Base-by-base conservation (phyloP, 768 basidiomycete species). In the Tubosaeta sp. region DNA sequence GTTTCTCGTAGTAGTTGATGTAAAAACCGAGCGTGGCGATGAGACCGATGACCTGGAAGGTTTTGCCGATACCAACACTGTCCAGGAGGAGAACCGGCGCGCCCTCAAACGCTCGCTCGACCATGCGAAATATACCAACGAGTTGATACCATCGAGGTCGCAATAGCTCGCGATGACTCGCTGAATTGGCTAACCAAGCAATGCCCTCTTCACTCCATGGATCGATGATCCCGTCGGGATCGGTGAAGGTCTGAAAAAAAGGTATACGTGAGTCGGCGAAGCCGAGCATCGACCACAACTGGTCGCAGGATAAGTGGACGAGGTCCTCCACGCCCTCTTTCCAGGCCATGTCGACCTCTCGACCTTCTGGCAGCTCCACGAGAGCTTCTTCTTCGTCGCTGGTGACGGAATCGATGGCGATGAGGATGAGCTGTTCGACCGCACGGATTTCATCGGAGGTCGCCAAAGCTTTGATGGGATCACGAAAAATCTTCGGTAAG, bases 11-110 rank as follows among this genome's bases (percentile, higher is more conserved):
- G 34, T 17, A 48, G 1, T 1, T 6, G 1, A 12, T 38, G 16
- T 51, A 65, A 43, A 48, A 58, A 1, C 58, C 31, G 1, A 59
- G 27, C 19, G 54, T 46, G 2, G 55, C 49, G 4, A 68, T 52
- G 3, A 57, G 6, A 1, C 60, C 57, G 3, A 68, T 46, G 0
- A 52, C 58, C 16, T 67, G 59, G 3, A 67, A 39, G 0, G 61
- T 65, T 35, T 67, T 67, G 0, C 64, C 61, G 2, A 68, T 50
- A 0, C 66, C 58, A 0, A 65, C 61, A 0, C 54, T 52, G 34
- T 68, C 66, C 64, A 68, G 63, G 0, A 65, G 39, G 0, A 67
- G 32, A 2, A 65, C 41, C 0, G 54, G 54, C 11, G 52, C 1
- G 0, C 35, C 26, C 1, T 54, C n/a, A 4, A 62, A 49, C 0